Conservation (phyloP, 805 yeast species). For the Ogataea methylovora region DNA sequence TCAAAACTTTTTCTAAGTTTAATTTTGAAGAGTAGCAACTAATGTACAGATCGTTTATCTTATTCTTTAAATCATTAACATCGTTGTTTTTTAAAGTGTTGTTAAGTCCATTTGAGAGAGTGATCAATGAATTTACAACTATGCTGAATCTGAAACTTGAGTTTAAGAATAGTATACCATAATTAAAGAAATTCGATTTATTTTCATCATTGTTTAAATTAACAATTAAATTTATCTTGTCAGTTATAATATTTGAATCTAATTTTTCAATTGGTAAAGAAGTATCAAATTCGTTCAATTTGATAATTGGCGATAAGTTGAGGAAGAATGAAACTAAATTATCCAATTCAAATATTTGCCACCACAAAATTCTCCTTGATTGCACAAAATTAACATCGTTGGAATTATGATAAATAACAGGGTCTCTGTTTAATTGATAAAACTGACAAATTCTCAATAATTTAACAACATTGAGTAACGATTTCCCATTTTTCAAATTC, state of each 20-base stretch:
- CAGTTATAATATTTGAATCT: constrained; percentile 1
- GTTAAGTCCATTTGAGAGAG: constrained; percentile 40
- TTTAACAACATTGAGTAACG: constrained; percentile 15
- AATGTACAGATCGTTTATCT: constrained; percentile 42
- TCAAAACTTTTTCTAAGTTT: constrained; percentile 24
- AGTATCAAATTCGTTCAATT: constrained; percentile 18
- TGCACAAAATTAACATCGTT: constrained; percentile 42
- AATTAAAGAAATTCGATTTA: constrained; percentile 4
- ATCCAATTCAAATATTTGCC: constrained; percentile 50
- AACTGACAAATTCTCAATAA: constrained; percentile 18
- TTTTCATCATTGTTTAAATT: background rate
- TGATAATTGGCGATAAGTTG: constrained; percentile 16
- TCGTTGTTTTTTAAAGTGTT: constrained; percentile 32
- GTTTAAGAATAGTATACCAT: constrained; percentile 13
- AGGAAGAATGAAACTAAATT: constrained; percentile 17
- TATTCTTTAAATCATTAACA: constrained; percentile 35
- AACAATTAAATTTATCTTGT: background rate
- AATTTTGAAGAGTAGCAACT: constrained; percentile 42
- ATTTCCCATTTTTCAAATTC: constrained; percentile 17
- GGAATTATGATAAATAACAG: constrained; percentile 43
- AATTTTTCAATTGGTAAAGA: constrained; percentile 14
- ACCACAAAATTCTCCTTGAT: constrained; percentile 53
- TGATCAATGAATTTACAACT: constrained; percentile 46
- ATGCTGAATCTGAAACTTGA: constrained; percentile 27
- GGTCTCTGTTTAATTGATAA: constrained; percentile 48